Conservation (phyloP, 139 green algal genomes). For the Marvania coccoides region DNA sequence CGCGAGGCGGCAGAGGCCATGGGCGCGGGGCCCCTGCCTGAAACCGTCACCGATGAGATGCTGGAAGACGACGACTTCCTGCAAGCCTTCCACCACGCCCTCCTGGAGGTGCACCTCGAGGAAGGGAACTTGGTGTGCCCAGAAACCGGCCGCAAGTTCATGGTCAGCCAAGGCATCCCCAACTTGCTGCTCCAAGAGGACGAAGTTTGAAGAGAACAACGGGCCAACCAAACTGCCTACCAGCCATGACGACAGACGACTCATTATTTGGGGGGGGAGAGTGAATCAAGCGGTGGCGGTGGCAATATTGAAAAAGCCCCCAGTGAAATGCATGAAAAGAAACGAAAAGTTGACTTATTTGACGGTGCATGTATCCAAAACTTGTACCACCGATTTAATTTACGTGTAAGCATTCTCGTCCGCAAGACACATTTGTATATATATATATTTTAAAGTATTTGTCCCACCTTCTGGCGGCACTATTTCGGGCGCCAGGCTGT, state of each 20-base stretch:
- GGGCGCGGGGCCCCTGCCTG: constrained; percentile 46
- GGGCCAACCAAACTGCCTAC: no score
- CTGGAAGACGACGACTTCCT: constrained; percentile 69
- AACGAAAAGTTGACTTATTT: no score
- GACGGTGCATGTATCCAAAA: no score
- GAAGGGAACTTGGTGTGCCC: constrained; percentile 71
- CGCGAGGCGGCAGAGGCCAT: constrained; percentile 52
- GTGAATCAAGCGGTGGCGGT: no score
- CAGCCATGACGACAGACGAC: no score
- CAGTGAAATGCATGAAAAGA: no score
- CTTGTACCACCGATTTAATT: no score
- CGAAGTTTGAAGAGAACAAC: constrained; percentile 74
- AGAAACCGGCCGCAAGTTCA: constrained; percentile 75
- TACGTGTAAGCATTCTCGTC: no score
- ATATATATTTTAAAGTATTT: not conserved
- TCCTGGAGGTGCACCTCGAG: constrained; percentile 72
- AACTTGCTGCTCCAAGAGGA: constrained; percentile 89
- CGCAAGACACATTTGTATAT: no score
- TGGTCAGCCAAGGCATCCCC: constrained; percentile 73
- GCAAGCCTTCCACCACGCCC: constrained; percentile 68
- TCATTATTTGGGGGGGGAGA: no score
- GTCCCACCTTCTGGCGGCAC: not conserved
- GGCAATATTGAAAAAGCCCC: no score
- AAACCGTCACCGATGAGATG: constrained; percentile 41
- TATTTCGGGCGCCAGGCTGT: not conserved